Evolutionary conservation across 208 protist species (phyloP), one percentile per base, ranked within the genome.

Genomic region (Angomonas ambiguus): DNA sequence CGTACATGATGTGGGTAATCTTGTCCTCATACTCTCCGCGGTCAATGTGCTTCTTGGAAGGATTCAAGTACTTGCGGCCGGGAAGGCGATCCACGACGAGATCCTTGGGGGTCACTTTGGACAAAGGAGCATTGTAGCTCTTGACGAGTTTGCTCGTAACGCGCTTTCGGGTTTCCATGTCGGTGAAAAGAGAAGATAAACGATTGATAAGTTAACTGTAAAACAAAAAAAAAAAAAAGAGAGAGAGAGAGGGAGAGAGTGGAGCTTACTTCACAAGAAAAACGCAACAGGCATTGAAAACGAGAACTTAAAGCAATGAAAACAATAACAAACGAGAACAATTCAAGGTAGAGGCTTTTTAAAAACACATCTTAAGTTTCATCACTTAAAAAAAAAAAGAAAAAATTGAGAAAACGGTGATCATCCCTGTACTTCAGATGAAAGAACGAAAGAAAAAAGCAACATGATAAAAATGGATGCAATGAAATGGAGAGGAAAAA

Each of bases 1-100:
- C 86, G 74, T 88, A 93, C 89, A 95, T 95, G 71, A 92, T 93
- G 77, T 92, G 78, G 56, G 84, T 76, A 62, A 92, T 82, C 65
- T 83, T 79, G 57, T 95, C 86, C 34, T 73, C 69, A 72, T 86
- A 91, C 77, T 89, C 84, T 28, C 79, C 67, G 45, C 80, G 80
- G 34, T 80, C 71, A 62, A 88, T 77, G 74, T 87, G 78, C 69
- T 94, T 92, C 77, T 85, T 89, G 58, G 74, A 89, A 8, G 89
- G 89, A 70, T 92, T 95, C 33, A 80, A 41, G 71, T 82, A 93
- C 67, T 87, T 84, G 62, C 55, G 41, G 25, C 85, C 83, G 28
- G 83, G 77, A 45, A 95, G 79, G 57, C 87, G 87, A 55, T 91
- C 83, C 61, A 93, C 83, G 38, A 77, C 76, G 20, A 95, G 75